Conservation (phyloP, 2,329 filamentous ascomycete species). For the Tolypocladium capitatum region DNA sequence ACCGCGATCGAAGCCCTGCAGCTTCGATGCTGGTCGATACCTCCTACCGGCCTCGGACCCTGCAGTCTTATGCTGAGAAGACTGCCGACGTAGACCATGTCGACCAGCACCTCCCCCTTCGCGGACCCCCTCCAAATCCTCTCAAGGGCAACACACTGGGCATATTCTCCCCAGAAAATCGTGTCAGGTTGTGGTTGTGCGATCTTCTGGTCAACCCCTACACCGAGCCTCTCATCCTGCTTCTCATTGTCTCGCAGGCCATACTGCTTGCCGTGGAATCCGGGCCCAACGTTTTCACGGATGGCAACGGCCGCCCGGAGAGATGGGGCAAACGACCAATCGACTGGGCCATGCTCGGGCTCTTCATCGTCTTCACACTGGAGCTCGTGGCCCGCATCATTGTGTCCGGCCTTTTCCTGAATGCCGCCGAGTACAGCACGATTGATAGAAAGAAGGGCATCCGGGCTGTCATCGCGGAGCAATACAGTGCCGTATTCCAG, state of each 20-base stretch:
- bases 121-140: conserved; percentile 44
- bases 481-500: conserved; percentile 68
- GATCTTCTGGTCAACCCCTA: conserved; percentile 75
- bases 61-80: conserved; percentile 33
- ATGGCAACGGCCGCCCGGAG: conserved; percentile 44
- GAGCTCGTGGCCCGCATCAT: conserved; percentile 75
- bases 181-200: conserved; percentile 60
- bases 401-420: conserved; percentile 86
- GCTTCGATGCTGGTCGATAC: conserved; percentile 30
- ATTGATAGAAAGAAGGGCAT: conserved; percentile 68
- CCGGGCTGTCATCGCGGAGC: conserved; percentile 59
- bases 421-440: conserved; percentile 83
- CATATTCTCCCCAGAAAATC: conserved; percentile 68
- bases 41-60: conserved; percentile 37
- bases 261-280: conserved; percentile 80
- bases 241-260: conserved; percentile 80
- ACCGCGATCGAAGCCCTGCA: conserved; percentile 11
- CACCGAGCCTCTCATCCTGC: conserved; percentile 73
- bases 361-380: conserved; percentile 83
- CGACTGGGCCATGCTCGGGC: conserved; percentile 66
- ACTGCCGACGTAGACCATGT: conserved; percentile 8
- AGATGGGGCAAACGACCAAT: conserved; percentile 56
- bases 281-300: conserved; percentile 52
- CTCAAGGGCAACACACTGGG: conserved; percentile 77
- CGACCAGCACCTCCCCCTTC: conserved; percentile 6